phyloP scores from a whole-genome alignment of 164 flowering plant species.

The Stephania japonica region DNA sequence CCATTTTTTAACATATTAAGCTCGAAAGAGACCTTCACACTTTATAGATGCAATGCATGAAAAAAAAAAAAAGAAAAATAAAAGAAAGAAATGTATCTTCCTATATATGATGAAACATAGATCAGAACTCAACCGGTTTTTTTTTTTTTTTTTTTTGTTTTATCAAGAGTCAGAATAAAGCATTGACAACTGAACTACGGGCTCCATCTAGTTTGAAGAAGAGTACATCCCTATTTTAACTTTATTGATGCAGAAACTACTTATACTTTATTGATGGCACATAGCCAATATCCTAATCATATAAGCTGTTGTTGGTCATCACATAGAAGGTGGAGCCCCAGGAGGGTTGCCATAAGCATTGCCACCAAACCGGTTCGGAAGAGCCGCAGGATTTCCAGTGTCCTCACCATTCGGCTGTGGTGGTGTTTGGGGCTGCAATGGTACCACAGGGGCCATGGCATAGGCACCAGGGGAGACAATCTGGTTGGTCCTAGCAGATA shows the following conservation, averaged over 20 bases:
- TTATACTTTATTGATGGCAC: slow-evolving; percentile 17
- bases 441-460: slow-evolving; percentile 52
- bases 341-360: too few relatives aligned
- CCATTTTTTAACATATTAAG: not conserved
- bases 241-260: too few relatives aligned
- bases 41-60: not conserved
- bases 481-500: slow-evolving; percentile 24
- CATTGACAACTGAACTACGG: not conserved
- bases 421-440: too few relatives aligned
- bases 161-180: too few relatives aligned
- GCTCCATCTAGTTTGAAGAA: slow-evolving; percentile 42
- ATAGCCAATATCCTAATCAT: too few relatives aligned
- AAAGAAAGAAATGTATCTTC: not conserved
- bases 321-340: too few relatives aligned
- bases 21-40: not conserved
- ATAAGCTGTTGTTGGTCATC: slow-evolving; percentile 11
- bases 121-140: not conserved
- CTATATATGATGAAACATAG: not conserved
- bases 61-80: too few relatives aligned
- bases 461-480: slow-evolving; percentile 53
- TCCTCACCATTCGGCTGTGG: slow-evolving; percentile 55
- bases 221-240: slow-evolving; percentile 38
- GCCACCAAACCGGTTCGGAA: too few relatives aligned
- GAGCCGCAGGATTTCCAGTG: slow-evolving; percentile 23
- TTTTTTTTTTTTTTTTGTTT: too few relatives aligned